Percentiles rank a stretch among this genome's conserved stretches.
phyloP scores from a whole-genome alignment of 2,329 filamentous ascomycete species.

The Paecilomyces formosus region DNA sequence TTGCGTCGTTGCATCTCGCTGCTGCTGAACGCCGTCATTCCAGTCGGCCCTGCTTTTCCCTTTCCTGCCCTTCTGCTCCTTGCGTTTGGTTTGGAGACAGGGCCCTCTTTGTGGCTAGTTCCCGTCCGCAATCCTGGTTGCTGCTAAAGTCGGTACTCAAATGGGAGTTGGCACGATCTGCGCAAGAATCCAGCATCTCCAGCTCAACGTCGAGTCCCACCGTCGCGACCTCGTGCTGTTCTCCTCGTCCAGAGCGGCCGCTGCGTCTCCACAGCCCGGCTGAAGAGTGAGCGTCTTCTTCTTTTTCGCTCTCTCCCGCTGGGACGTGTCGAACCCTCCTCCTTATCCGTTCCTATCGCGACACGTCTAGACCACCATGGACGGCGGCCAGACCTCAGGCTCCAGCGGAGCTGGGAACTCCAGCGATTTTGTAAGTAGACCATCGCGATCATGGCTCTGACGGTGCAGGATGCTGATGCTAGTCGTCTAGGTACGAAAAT shows the following conservation, averaged over 20 bases:
- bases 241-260: background rate
- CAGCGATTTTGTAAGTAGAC: conserved; percentile 80
- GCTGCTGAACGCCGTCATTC: background rate
- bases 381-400: conserved; percentile 35
- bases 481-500: conserved; percentile 73
- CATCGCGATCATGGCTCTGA: conserved; percentile 5
- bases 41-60: background rate
- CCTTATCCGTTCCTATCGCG: conserved; percentile 30
- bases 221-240: conserved; percentile 3
- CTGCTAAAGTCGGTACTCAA: too few relatives aligned
- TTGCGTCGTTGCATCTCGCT: background rate
- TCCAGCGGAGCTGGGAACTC: conserved; percentile 63
- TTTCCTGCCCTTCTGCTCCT: background rate
- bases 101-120: conserved; percentile 5
- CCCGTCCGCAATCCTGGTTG: conserved; percentile 2
- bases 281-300: conserved; percentile 6
- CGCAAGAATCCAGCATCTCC: conserved; percentile 4
- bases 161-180: conserved; percentile 6
- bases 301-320: conserved; percentile 6
- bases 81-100: conserved; percentile 4
- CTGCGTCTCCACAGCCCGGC: conserved; percentile 1
- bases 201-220: conserved; percentile 6
- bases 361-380: conserved; percentile 38
- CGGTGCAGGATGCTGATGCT: conserved; percentile 11
- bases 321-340: conserved; percentile 17